Conservation (phyloP, 345 rosid genomes). For the Hevea brasiliensis region DNA sequence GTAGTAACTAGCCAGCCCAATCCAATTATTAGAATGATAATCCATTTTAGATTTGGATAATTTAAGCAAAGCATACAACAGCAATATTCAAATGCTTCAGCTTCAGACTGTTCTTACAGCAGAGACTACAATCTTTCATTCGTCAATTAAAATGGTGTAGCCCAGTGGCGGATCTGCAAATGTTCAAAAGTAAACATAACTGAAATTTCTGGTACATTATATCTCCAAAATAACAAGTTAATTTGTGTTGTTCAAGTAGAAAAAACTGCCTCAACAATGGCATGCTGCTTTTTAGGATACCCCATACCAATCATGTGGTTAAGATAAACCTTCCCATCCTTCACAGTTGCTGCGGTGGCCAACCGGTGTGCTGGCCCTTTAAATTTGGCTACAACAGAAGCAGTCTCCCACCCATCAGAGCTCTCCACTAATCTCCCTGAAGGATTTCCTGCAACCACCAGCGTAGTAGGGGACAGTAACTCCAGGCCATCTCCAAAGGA, state of each 20-base stretch:
- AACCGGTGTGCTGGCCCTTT: conserved; percentile 68
- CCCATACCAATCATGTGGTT: conserved; percentile 80
- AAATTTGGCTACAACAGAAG: conserved; percentile 57
- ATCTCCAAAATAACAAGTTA: background rate
- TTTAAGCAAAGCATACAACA: too few species aligned
- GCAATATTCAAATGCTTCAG: too few species aligned
- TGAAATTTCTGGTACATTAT: background rate
- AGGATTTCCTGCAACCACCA: conserved; percentile 85
- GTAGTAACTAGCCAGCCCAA: background rate
- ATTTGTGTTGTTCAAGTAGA: conserved; percentile 12
- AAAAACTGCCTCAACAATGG: conserved; percentile 74
- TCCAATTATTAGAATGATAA: too few species aligned
- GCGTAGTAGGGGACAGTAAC: conserved; percentile 59
- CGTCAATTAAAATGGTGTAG: background rate
- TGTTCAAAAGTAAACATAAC: too few species aligned
- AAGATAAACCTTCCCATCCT: conserved; percentile 74
- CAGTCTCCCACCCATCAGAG: conserved; percentile 80
- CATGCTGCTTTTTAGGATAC: conserved; percentile 77
- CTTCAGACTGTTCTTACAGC: too few species aligned
- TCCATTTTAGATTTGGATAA: too few species aligned
- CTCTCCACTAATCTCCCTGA: conserved; percentile 74
- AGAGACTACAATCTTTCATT: too few species aligned
- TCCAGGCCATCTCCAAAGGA: conserved; percentile 74
- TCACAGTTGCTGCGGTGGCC: conserved; percentile 78
- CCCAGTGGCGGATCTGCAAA: too few species aligned